Conservation (phyloP, 306 rosid species). For the Betula pendula region DNA sequence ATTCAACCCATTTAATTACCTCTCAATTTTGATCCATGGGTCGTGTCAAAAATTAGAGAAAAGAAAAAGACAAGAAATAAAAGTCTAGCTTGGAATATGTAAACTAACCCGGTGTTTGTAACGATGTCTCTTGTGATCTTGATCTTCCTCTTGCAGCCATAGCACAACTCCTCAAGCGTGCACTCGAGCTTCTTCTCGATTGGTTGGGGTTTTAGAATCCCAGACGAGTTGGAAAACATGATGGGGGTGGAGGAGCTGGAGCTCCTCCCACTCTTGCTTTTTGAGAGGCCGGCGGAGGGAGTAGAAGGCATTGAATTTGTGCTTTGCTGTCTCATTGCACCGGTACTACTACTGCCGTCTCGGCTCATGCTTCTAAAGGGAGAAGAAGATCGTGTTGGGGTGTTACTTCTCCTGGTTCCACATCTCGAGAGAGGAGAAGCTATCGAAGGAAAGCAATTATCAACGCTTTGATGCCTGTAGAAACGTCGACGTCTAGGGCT, state of each 20-base stretch:
- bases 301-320: too few species aligned
- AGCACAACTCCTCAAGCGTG: constrained; percentile 81
- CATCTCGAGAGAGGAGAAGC: constrained; percentile 29
- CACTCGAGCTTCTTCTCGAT: constrained; percentile 71
- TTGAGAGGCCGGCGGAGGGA: constrained; percentile 21
- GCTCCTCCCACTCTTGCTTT: constrained; percentile 25
- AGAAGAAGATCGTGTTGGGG: not conserved
- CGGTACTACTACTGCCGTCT: constrained; percentile 3
- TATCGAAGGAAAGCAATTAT: constrained; percentile 21
- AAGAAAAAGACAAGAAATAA: not conserved
- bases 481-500: constrained; percentile 16
- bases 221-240: constrained; percentile 83
- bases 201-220: constrained; percentile 63
- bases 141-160: constrained; percentile 72
- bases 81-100: not conserved
- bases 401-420: constrained; percentile 21
- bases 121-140: constrained; percentile 62
- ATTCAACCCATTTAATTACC: too few species aligned
- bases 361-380: constrained; percentile 20
- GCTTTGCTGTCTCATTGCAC: too few species aligned
- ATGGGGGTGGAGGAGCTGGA: constrained; percentile 43
- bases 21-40: too few species aligned
- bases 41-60: not conserved
- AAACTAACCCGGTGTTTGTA: constrained; percentile 54
- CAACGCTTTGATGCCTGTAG: constrained; percentile 28